Evolutionary conservation across 352 stramenopile species (phyloP).

Genomic region (Phytophthora parvispora): DNA sequence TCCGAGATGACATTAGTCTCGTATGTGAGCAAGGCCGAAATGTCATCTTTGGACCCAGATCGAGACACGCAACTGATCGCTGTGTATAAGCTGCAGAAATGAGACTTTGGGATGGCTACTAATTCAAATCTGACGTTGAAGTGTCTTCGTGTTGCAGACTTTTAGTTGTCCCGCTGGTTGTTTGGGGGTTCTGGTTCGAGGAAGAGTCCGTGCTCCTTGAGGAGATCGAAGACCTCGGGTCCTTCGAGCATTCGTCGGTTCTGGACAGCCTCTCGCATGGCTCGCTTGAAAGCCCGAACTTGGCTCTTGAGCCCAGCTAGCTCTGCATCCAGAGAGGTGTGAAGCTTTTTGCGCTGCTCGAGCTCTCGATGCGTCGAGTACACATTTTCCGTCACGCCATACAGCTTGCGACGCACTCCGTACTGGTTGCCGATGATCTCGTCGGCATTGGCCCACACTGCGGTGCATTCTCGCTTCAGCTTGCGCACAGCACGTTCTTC

Average conservation of each 20-base stretch:
- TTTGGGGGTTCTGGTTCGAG: slow-evolving; percentile 28
- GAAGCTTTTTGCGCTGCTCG: slow-evolving; percentile 43
- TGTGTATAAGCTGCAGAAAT: slow-evolving; percentile 15
- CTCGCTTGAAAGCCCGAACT: slow-evolving; percentile 50
- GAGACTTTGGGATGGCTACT: neutral
- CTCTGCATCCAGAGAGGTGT: slow-evolving; percentile 38
- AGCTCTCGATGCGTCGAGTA: slow-evolving; percentile 68
- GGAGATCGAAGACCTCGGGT: slow-evolving; percentile 58
- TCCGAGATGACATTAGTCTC: slow-evolving; percentile 7
- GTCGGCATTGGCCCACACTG: slow-evolving; percentile 39
- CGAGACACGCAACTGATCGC: neutral
- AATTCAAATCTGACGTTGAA: neutral
- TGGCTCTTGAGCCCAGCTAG: slow-evolving; percentile 43
- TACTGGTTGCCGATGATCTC: slow-evolving; percentile 61
- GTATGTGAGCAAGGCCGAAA: slow-evolving; percentile 3
- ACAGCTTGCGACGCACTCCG: slow-evolving; percentile 55
- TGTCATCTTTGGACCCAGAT: too few species aligned
- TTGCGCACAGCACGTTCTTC: slow-evolving; percentile 66
- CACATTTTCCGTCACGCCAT: slow-evolving; percentile 77
- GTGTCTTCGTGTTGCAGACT: neutral
- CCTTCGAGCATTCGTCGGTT: slow-evolving; percentile 67
- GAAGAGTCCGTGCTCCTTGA: slow-evolving; percentile 46
- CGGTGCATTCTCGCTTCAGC: slow-evolving; percentile 42
- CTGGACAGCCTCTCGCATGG: slow-evolving; percentile 47
- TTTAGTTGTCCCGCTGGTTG: slow-evolving; percentile 44